phyloP scores from a whole-genome alignment of 768 basidiomycete genomes.

The Paxillus involutus region DNA sequence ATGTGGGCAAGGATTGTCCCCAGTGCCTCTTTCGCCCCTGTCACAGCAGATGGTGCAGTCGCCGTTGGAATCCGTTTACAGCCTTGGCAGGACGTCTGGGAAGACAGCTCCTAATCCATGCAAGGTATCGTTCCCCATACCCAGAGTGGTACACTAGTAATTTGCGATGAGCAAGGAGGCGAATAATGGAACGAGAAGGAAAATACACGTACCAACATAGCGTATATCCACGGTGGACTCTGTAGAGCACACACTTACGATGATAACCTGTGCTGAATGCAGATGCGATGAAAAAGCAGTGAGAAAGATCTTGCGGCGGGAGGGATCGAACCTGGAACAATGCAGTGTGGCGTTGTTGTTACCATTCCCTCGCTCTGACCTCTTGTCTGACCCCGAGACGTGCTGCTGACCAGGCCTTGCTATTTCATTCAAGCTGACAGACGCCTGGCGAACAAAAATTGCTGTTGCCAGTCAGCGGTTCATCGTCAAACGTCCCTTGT shows the following conservation, averaged over 20 bases:
- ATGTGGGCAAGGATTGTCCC: neutral
- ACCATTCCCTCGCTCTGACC: no score
- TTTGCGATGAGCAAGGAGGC: no score
- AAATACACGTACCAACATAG: neutral
- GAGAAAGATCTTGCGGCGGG: neutral
- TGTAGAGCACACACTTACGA: neutral
- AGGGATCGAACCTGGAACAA: neutral
- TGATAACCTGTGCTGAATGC: neutral
- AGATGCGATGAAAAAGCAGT: neutral
- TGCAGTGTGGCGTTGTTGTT: neutral
- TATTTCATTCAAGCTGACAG: neutral
- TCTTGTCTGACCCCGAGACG: no score
- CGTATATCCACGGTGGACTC: neutral
- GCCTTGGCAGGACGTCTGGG: neutral
- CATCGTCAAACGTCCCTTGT: neutral
- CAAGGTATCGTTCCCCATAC: neutral
- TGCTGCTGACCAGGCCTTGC: constrained; percentile 2
- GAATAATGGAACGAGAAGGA: neutral
- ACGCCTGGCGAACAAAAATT: neutral
- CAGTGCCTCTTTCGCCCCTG: constrained; percentile 5
- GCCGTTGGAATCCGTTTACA: constrained; percentile 6
- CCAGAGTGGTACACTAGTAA: neutral
- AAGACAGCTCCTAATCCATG: neutral
- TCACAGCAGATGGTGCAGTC: constrained; percentile 1
- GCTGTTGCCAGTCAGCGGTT: neutral